These are phyloP conservation scores for Saccharomyces jurei DNA, from an alignment of 805 yeast genomes.

Conservation along the genomic window DNA sequence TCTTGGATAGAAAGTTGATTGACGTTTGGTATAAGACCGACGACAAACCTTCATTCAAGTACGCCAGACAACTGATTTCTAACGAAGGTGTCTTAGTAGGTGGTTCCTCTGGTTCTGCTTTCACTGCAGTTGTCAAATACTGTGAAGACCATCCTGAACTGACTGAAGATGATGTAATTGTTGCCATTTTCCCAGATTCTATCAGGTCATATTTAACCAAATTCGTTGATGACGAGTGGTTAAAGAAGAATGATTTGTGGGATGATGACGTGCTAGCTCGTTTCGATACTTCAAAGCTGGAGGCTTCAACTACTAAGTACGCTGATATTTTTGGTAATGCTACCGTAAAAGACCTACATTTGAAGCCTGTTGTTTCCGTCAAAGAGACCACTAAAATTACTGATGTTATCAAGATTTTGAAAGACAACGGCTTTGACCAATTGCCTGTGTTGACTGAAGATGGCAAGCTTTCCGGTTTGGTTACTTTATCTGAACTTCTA, in stretches of 20 bases:
- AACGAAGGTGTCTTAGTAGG: conserved; percentile 86
- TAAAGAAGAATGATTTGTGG: conserved; percentile 67
- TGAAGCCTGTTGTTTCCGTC: conserved; percentile 77
- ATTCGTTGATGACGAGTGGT: conserved; percentile 88
- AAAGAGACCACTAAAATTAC: conserved; percentile 49
- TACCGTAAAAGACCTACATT: conserved; percentile 58
- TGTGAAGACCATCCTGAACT: conserved; percentile 51
- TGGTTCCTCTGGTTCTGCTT: conserved; percentile 82
- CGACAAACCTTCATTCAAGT: conserved; percentile 68
- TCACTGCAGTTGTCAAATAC: conserved; percentile 68
- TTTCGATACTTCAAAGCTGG: conserved; percentile 23
- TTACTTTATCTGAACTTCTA: conserved; percentile 65
- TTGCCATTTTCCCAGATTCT: conserved; percentile 79
- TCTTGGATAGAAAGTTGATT: conserved; percentile 53
- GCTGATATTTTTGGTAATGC: conserved; percentile 42
- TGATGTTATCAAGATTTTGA: conserved; percentile 60
- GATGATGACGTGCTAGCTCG: conserved; percentile 41
- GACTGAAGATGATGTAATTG: conserved; percentile 66
- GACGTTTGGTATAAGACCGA: conserved; percentile 84
- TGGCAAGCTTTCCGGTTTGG: conserved; percentile 64
- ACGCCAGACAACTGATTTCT: conserved; percentile 72
- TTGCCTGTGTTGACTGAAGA: conserved; percentile 58
- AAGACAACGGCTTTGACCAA: conserved; percentile 75
- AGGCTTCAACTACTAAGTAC: conserved; percentile 18
- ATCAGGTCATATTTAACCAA: conserved; percentile 80